Evolutionary conservation across 192 early-diverging fungal genomes (phyloP).

Genomic region (Umbelopsis sp.): DNA sequence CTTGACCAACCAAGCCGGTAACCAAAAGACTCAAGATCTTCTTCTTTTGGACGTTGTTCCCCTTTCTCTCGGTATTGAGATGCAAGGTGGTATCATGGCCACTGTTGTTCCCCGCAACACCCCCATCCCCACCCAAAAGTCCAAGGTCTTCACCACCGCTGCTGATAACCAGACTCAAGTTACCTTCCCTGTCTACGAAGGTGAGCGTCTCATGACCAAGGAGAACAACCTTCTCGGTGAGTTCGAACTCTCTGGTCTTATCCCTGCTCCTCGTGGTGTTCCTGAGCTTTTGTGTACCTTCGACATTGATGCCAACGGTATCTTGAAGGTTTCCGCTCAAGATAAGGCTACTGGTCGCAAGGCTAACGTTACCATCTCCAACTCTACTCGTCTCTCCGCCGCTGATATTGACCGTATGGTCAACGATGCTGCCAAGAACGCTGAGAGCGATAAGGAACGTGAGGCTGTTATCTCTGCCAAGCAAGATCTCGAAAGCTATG

Average conservation of each 20-base stretch:
- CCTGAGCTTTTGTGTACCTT: conserved; percentile 84
- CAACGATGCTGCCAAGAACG: conserved; percentile 85
- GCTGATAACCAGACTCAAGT: conserved; percentile 86
- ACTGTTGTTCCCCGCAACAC: conserved; percentile 85
- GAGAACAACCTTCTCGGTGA: conserved; percentile 91
- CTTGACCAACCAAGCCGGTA: conserved; percentile 65
- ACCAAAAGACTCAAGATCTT: conserved; percentile 67
- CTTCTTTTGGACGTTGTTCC: conserved; percentile 85
- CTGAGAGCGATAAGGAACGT: conserved; percentile 73
- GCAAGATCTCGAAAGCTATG: conserved; percentile 77
- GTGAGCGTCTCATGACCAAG: conserved; percentile 85
- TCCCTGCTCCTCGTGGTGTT: conserved; percentile 76
- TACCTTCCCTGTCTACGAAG: conserved; percentile 85
- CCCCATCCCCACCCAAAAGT: conserved; percentile 78
- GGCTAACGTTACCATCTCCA: conserved; percentile 93
- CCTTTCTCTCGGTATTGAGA: conserved; percentile 84
- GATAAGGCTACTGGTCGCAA: conserved; percentile 92
- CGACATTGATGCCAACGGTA: conserved; percentile 86
- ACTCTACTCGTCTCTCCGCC: conserved; percentile 87
- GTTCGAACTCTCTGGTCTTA: conserved; percentile 79
- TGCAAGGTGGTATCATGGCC: conserved; percentile 83
- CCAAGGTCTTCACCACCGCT: conserved; percentile 81
- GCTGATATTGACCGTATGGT: conserved; percentile 96
- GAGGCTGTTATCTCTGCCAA: conserved; percentile 78
- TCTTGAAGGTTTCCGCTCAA: conserved; percentile 86